Evolutionary conservation across 345 rosid species (phyloP).

Genomic region (Citrus sp.): DNA sequence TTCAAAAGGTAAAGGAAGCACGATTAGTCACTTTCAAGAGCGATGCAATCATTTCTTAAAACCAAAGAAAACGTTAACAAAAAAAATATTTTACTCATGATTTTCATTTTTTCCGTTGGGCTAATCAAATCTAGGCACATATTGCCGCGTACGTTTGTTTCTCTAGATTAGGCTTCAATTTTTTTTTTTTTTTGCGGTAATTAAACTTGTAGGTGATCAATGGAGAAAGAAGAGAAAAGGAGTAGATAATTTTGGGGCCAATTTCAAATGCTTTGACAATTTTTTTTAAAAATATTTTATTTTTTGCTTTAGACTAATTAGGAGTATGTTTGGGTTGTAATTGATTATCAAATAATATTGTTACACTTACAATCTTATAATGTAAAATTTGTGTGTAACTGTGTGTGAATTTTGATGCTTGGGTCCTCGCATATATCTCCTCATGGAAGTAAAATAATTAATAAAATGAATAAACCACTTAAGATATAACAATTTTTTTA

Average conservation of each 20-base stretch:
- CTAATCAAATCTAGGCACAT: conserved; percentile 6
- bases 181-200: neutral
- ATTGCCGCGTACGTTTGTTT: neutral
- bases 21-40: conserved; percentile 27
- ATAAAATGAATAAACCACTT: too few species aligned
- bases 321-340: neutral
- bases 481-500: too few species aligned
- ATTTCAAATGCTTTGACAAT: neutral
- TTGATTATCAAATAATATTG: too few species aligned
- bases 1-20: conserved; percentile 25
- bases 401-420: too few species aligned
- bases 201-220: neutral
- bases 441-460: too few species aligned
- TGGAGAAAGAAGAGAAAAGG: neutral
- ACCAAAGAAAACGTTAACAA: neutral
- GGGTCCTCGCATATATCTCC: too few species aligned
- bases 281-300: neutral
- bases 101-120: neutral
- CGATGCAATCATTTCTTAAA: conserved; percentile 25
- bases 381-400: too few species aligned
- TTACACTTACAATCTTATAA: too few species aligned
- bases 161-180: neutral
- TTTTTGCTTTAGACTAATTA: neutral
- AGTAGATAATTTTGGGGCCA: neutral
- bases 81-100: neutral